Conservation (phyloP, 2,329 filamentous ascomycete species). For the Fragosphaeria purpurea region DNA sequence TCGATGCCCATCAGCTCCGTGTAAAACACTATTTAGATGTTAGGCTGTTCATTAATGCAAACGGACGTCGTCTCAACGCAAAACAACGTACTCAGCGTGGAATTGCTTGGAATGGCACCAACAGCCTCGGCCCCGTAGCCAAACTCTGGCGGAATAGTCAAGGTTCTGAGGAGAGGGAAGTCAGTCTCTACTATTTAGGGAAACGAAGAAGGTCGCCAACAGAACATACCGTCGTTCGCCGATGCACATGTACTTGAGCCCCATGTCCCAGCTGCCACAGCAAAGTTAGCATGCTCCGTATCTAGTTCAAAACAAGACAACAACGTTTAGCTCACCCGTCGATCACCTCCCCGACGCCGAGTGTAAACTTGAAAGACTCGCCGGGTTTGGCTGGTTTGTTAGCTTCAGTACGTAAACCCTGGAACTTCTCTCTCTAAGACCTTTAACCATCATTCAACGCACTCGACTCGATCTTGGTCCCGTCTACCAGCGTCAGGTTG, state of each 20-base stretch:
- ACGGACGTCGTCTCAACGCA: no score
- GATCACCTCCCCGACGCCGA: conserved; percentile 1
- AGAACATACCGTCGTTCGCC: background rate
- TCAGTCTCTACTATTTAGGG: background rate
- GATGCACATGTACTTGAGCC: background rate
- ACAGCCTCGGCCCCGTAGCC: background rate
- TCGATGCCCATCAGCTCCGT: background rate
- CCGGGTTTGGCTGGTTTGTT: background rate
- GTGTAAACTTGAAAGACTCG: background rate
- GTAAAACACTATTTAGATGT: background rate
- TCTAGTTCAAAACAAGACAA: no score
- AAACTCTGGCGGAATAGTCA: background rate
- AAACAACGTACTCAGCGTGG: background rate
- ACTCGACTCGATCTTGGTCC: conserved; percentile 1
- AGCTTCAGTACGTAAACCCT: background rate
- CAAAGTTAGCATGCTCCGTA: no score
- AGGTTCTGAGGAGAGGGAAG: background rate
- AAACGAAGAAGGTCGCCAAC: background rate
- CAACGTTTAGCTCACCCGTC: background rate
- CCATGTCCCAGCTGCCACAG: background rate
- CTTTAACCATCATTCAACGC: background rate
- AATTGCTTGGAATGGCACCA: background rate
- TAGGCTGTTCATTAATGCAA: background rate
- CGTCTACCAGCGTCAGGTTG: background rate
- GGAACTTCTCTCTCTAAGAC: no score